Evolutionary conservation across 768 basidiomycete genomes (phyloP).

Genomic region (Mycena polygramma): DNA sequence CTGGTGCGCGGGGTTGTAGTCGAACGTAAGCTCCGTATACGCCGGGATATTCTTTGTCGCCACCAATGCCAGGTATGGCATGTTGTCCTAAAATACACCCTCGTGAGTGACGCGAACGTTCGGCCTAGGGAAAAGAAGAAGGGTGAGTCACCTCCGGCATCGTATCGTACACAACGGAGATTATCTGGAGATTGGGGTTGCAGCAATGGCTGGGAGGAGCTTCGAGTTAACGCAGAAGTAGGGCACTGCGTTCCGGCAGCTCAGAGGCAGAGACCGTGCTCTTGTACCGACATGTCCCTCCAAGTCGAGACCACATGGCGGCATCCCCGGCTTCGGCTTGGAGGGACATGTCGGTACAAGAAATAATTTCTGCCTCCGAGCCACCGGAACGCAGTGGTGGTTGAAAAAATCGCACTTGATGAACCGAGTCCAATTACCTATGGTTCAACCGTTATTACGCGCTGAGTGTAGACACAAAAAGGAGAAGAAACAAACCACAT

Average conservation of each 20-base stretch:
- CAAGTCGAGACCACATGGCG: no score
- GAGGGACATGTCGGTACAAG: constrained; percentile 19
- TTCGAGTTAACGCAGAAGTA: no score
- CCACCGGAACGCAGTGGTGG: neutral
- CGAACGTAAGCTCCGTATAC: constrained; percentile 70
- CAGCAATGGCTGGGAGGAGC: constrained; percentile 72
- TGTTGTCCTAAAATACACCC: constrained; percentile 58
- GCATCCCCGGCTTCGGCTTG: no score
- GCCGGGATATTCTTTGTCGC: constrained; percentile 62
- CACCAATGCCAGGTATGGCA: constrained; percentile 74
- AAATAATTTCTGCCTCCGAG: neutral
- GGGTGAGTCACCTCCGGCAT: constrained; percentile 59
- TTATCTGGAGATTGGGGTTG: constrained; percentile 68
- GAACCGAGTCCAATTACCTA: constrained; percentile 85
- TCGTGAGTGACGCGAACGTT: neutral
- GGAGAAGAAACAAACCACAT: constrained; percentile 57
- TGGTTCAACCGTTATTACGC: constrained; percentile 28
- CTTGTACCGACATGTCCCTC: no score
- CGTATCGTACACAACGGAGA: constrained; percentile 73
- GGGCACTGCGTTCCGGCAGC: no score
- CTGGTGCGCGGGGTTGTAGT: constrained; percentile 67
- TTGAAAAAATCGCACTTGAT: constrained; percentile 53
- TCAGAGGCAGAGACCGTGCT: no score
- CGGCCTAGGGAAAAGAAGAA: neutral
- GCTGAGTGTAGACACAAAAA: neutral